Conservation (phyloP, 345 rosid species). For the Dimocarpus longan region DNA sequence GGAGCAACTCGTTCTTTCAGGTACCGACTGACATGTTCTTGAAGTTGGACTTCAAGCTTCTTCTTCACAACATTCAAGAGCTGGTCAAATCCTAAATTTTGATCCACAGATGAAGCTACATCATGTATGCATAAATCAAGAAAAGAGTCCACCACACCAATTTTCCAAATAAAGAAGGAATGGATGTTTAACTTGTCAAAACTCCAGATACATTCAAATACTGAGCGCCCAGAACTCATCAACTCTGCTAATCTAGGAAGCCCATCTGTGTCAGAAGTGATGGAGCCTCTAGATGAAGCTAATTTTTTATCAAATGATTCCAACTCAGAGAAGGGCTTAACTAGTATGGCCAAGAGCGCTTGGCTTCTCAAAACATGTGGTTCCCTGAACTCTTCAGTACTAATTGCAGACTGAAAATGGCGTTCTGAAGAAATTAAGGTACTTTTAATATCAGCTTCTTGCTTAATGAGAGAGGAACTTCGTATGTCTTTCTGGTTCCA, state of each 20-base stretch:
- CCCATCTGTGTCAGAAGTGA: slow-evolving; percentile 41
- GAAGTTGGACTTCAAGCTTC: slow-evolving; percentile 78
- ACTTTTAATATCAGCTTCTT: slow-evolving; percentile 65
- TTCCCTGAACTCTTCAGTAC: slow-evolving; percentile 51
- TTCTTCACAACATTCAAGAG: slow-evolving; percentile 69
- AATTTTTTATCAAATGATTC: slow-evolving; percentile 59
- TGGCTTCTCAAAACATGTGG: slow-evolving; percentile 54
- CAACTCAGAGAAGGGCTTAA: slow-evolving; percentile 70
- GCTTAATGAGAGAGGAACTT: slow-evolving; percentile 57
- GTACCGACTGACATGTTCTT: slow-evolving; percentile 61
- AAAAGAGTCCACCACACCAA: slow-evolving; percentile 71
- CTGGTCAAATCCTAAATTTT: slow-evolving; percentile 86
- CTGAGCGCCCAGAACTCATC: slow-evolving; percentile 54
- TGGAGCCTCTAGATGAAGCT: slow-evolving; percentile 44
- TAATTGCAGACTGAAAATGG: slow-evolving; percentile 61
- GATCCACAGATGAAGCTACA: slow-evolving; percentile 67
- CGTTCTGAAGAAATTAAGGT: slow-evolving; percentile 55
- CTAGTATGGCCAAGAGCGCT: slow-evolving; percentile 51
- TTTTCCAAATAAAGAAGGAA: slow-evolving; percentile 86
- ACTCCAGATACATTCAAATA: slow-evolving; percentile 71
- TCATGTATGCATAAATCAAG: slow-evolving; percentile 86
- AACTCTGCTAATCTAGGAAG: slow-evolving; percentile 50
- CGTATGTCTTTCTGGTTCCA: slow-evolving; percentile 81
- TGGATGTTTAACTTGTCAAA: slow-evolving; percentile 58
- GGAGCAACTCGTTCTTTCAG: slow-evolving; percentile 64